A percentile compares a stretch with the other conserved stretches of the same genome.
phyloP scores from a whole-genome alignment of 2,329 filamentous ascomycete genomes.

The Aspergillus sp. region DNA sequence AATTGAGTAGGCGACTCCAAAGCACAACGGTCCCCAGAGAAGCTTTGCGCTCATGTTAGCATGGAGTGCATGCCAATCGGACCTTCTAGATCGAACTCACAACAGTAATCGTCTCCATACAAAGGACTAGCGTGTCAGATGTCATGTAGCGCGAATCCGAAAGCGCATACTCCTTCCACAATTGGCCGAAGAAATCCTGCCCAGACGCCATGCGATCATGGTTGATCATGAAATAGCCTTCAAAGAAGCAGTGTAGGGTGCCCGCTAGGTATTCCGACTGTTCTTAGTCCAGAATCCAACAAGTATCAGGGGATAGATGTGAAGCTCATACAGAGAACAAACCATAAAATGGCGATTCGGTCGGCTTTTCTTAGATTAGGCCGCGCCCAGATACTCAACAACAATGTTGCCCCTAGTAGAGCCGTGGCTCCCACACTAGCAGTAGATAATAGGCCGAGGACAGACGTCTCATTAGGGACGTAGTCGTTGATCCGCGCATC shows the following conservation, averaged over 20 bases:
- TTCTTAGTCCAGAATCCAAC: neutral
- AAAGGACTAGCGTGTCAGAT: slow-evolving; percentile 79
- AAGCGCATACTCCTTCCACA: slow-evolving; percentile 90
- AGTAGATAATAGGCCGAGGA: slow-evolving; percentile 57
- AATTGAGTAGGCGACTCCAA: slow-evolving; percentile 57
- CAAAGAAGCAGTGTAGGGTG: slow-evolving; percentile 73
- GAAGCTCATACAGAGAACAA: slow-evolving; percentile 60
- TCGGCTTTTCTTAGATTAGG: slow-evolving; percentile 57
- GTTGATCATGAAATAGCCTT: slow-evolving; percentile 78
- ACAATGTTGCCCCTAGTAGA: slow-evolving; percentile 59
- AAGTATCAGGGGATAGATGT: neutral
- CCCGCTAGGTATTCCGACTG: slow-evolving; percentile 35
- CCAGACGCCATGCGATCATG: slow-evolving; percentile 64
- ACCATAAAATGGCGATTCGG: slow-evolving; percentile 68
- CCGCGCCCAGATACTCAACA: slow-evolving; percentile 53
- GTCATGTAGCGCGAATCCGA: slow-evolving; percentile 86
- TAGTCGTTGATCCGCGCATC: slow-evolving; percentile 63
- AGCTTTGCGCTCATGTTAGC: slow-evolving; percentile 37
- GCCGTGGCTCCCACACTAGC: slow-evolving; percentile 59
- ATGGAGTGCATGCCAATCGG: neutral
- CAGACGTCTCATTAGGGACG: slow-evolving; percentile 63
- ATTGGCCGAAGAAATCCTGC: slow-evolving; percentile 74
- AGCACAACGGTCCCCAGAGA: slow-evolving; percentile 63
- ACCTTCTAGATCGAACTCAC: slow-evolving; percentile 48
- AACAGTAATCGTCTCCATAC: slow-evolving; percentile 78